Evolutionary conservation across 2,329 filamentous ascomycete genomes (phyloP), one percentile per base, ranked within the genome.

Genomic region (Aspergillus brasiliensis): DNA sequence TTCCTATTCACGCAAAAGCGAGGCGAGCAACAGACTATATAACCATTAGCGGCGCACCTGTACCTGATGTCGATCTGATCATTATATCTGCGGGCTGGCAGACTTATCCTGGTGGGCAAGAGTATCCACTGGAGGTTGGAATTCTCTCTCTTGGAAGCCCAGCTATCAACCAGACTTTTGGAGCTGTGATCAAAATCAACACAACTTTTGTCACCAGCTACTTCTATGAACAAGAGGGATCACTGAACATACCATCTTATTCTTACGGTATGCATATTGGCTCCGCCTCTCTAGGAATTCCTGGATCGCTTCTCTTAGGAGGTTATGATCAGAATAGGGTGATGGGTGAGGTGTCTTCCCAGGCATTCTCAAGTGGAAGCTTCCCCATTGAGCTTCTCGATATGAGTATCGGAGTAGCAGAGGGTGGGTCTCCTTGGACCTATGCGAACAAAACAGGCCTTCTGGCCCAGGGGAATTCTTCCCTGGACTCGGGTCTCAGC

Each of bases 241-340:
- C 44, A 0, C 44, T 48, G 15, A 28, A 28, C 21, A 75, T 69
- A n/a, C 68, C 71, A 7, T 79, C 77, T 1, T 78, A 77, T 59
- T 78, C 77, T 1, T 80, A 76, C 60, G 71, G 74, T 13, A 69
- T 80, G 73, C 78, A 80, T 56, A 76, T 80, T 28, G 78, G 77
- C 5, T 76, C 76, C 7, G 73, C 67, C 5, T 58, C 66, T 27
- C 71, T 73, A 3, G 59, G 60, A 2, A 71, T 77, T 63, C 56
- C 63, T 0, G 76, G 75, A 0, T 79, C 77, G 1, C 68, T 80
- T 1, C 68, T 69, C 28, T 75, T 78, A 27, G 78, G 77, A 11
- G 77, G 77, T 3, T 80, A 79, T 55, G 78, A 80, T 37, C 55
- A 42, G 42, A 59, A 59, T 37, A 53, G 64, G 38, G 58, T 58